Evolutionary conservation across 495 filamentous ascomycete species (phyloP).

Genomic region (Xylaria castorea): DNA sequence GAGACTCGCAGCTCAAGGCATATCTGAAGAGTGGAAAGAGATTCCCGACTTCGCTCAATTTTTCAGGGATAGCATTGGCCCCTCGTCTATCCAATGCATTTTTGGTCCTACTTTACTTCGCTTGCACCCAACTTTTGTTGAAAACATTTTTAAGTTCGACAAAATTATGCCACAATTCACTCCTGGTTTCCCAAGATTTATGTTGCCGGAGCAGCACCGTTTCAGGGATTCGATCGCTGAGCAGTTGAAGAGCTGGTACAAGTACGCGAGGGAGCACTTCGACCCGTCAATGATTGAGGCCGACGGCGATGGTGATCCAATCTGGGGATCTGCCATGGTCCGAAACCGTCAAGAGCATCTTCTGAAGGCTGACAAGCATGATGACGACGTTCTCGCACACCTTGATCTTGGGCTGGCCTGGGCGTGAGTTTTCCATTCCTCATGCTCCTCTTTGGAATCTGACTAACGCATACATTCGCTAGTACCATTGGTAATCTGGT

Average conservation of each 20-base stretch:
- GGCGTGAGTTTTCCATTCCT: slow-evolving; percentile 25
- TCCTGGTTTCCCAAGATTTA: slow-evolving; percentile 7
- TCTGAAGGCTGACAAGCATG: slow-evolving; percentile 23
- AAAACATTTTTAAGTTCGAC: slow-evolving; percentile 20
- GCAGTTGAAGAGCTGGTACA: slow-evolving; percentile 21
- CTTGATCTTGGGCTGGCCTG: slow-evolving; percentile 31
- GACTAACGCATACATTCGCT: not conserved
- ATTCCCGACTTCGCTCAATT: slow-evolving; percentile 22
- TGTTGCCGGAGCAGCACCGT: slow-evolving; percentile 13
- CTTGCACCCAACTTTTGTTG: slow-evolving; percentile 14
- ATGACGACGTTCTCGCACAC: slow-evolving; percentile 28
- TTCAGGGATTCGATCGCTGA: slow-evolving; percentile 12
- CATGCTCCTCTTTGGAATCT: not conserved
- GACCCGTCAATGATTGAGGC: slow-evolving; percentile 8
- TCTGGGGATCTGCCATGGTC: slow-evolving; percentile 23
- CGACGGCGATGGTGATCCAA: slow-evolving; percentile 23
- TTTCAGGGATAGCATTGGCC: slow-evolving; percentile 14
- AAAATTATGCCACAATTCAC: slow-evolving; percentile 10
- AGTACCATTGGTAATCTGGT: slow-evolving; percentile 29
- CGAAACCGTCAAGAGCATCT: slow-evolving; percentile 21
- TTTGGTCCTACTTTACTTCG: slow-evolving; percentile 19
- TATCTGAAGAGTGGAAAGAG: slow-evolving; percentile 19
- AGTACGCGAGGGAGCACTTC: slow-evolving; percentile 21
- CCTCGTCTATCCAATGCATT: slow-evolving; percentile 12
- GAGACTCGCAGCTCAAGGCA: slow-evolving; percentile 8